Evolutionary conservation across 306 rosid genomes (phyloP).

Genomic region (Pterocarpus santalinus): DNA sequence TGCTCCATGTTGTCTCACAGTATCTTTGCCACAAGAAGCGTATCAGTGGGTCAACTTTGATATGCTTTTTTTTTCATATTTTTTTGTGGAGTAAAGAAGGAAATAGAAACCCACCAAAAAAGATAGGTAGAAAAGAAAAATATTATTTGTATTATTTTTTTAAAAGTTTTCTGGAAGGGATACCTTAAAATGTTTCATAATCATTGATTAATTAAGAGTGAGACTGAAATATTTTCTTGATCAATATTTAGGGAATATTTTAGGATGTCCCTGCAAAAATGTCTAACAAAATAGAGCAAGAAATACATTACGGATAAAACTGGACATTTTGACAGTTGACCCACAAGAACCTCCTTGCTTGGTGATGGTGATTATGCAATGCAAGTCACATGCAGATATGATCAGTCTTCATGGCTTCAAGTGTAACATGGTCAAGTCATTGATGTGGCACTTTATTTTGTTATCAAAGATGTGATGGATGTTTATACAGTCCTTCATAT

Average conservation of each 20-base stretch:
- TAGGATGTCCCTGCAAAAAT: no score
- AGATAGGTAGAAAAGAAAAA: no score
- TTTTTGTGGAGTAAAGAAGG: background rate
- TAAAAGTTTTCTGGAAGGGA: no score
- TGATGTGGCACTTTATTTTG: background rate
- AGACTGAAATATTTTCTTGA: no score
- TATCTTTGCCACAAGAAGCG: constrained; percentile 53
- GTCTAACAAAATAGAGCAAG: background rate
- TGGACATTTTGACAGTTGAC: constrained; percentile 5
- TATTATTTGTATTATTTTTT: no score
- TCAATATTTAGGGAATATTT: no score
- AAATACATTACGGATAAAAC: background rate
- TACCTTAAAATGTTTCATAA: no score
- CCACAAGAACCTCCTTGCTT: constrained; percentile 1
- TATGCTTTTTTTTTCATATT: background rate
- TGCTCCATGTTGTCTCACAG: constrained; percentile 39
- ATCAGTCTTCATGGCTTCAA: background rate
- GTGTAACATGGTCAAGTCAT: background rate
- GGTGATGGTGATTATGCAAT: background rate
- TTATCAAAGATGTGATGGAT: background rate
- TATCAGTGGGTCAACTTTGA: constrained; percentile 31
- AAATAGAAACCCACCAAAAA: background rate
- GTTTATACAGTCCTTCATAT: background rate
- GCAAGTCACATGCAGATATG: background rate
- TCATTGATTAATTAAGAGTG: no score